Base-by-base conservation (phyloP, 805 yeast genomes). In the Lipomyces sp. region DNA sequence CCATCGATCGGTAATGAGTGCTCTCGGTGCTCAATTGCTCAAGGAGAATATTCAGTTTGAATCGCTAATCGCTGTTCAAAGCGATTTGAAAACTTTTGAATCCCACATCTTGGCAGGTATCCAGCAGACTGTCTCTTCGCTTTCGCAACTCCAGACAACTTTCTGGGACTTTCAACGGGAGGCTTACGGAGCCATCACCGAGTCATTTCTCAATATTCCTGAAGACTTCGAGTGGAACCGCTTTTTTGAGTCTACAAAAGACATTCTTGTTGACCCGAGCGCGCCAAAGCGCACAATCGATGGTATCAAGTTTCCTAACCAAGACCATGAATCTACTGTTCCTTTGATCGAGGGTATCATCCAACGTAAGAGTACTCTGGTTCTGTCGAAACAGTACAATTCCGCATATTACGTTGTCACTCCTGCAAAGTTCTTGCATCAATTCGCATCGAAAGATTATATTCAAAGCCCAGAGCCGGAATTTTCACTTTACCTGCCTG, bases 291-390 rank as follows among this genome's bases (percentile, higher is more conserved):
- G 81, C 36, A 63, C 66, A 18, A 53, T 74, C 33, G 61, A 62
- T 14, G 52, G 59, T 24, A 61, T 76, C 26, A 54, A 68, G 4
- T 78, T 72, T 59, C 62, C 69, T 28, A 72, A 76, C 59, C 64
- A 65, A 53, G 62, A 63, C 43, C 76, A 74, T 59, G 65, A 64
- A 28, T 58, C 77, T 2, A 67, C 76, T 5, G 55, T 49, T 29
- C 81, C 82, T 2, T 62, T 76, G 23, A 63, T 77, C 14, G 79
- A 75, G 58, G 82, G 82, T 34, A 54, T 69, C 24, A 62, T 78
- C 36, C 65, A 67, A 57, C 72, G 75, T 46, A 76, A 75, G 62
- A 74, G 73, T 41, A 75, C 78, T 4, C 19, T 50, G 36, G 64
- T 66, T 33, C 51, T 78, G 26, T 61, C 68, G 45, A 74, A 75